Base-by-base conservation (phyloP, 176 grass and related monocot genomes). In the Ampelocalamus luodianensis region DNA sequence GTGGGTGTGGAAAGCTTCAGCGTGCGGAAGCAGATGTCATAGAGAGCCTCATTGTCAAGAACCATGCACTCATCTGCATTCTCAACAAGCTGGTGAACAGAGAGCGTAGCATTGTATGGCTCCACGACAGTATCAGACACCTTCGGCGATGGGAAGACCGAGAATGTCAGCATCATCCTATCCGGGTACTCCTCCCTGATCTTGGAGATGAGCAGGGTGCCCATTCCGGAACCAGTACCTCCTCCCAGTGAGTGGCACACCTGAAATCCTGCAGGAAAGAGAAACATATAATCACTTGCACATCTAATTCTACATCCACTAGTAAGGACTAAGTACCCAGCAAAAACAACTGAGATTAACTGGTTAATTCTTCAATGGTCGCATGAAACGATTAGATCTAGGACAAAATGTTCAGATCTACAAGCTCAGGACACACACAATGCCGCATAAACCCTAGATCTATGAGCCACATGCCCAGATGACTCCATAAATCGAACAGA, bases 101-200 rank as follows among this genome's bases (percentile, higher is more conserved):
- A 95, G 36, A 95, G 93, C 0, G 93, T 95, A 18, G 93, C 93
- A 29, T 95, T 95, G 82, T 95, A 95, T 17, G 93, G 93, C 70
- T 95, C 93, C 1, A 95, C 93, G 0, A 95, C 93, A 46, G 93
- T 95, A 29, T 95, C 93, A 37, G 93, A 95, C 38, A 95, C 93
- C 85, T 95, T 95, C 12, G 93, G 93, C 2, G 93, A 95, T 18
- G 93, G 93, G 91, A 95, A 95, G 18, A 95, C 93, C 1, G 93
- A 95, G 80, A 95, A 95, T 0, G 93, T 95, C n/a, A 95, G n/a
- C 93, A 95, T 95, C 93, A 95, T 95, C n/a, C 93, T 18, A 67
- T 95, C 93, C 1, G 93, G 93, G 83, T 95, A 95, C 83, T 95
- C 93, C 65, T 95, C 93, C 39, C 93, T 88, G 79, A 95, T 93